phyloP scores from a whole-genome alignment of 75 land plant species.

The Sequoia sempervirens region DNA sequence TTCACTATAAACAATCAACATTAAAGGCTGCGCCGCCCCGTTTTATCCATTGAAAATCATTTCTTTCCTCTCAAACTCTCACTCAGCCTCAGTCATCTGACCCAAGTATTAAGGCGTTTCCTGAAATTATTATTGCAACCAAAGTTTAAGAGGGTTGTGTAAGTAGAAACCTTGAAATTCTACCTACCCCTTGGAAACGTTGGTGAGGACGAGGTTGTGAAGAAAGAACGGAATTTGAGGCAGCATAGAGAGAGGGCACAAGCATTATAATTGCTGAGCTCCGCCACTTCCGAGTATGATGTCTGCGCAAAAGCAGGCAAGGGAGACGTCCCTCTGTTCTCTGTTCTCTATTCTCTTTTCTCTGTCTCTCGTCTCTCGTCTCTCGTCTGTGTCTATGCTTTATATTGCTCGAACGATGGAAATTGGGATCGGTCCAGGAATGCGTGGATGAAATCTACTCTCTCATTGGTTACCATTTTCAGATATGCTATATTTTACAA shows the following conservation, averaged over 20 bases:
- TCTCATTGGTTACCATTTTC: not conserved
- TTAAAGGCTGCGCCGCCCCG: not conserved
- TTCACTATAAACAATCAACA: conserved; percentile 4
- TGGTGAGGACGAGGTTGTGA: not conserved
- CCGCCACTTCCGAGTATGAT: not conserved
- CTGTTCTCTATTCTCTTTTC: too few relatives aligned
- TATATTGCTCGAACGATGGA: too few relatives aligned
- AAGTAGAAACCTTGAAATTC: not conserved
- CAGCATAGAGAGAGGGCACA: not conserved
- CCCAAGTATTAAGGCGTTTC: not conserved
- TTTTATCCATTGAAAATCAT: not conserved
- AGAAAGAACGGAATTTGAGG: not conserved
- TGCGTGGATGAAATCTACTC: conserved; percentile 2
- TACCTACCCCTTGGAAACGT: not conserved
- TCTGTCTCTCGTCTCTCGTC: too few relatives aligned
- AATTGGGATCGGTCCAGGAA: not conserved
- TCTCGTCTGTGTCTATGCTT: too few relatives aligned
- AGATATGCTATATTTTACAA: not conserved
- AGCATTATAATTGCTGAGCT: not conserved
- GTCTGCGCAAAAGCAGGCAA: not conserved
- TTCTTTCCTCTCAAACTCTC: not conserved
- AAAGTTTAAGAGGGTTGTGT: not conserved
- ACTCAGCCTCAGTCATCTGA: not conserved
- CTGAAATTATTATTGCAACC: not conserved
- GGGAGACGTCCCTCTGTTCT: not conserved